phyloP scores from a whole-genome alignment of 2,329 filamentous ascomycete species.

The Fusarium nodosum region DNA sequence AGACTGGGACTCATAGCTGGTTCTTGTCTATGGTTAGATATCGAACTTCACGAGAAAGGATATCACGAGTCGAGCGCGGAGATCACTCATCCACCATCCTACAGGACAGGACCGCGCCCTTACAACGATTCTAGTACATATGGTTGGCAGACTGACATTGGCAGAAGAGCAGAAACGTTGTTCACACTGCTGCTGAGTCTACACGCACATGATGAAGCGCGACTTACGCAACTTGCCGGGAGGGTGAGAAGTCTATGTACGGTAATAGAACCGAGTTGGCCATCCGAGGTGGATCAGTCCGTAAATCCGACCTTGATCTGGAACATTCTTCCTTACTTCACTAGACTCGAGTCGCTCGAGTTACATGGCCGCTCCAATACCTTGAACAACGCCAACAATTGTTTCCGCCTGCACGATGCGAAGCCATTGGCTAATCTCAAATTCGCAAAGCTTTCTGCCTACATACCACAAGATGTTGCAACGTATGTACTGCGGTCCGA shows the following conservation, averaged over 20 bases:
- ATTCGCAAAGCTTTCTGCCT: conserved; percentile 30
- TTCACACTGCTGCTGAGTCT: conserved; percentile 4
- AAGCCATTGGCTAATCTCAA: conserved; percentile 3
- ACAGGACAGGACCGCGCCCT: neutral
- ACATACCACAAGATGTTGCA: conserved; percentile 16
- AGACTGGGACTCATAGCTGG: neutral
- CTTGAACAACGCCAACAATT: fast-evolving
- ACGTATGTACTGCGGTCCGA: conserved; percentile 23
- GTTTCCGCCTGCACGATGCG: neutral
- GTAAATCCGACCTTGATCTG: neutral
- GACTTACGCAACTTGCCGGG: neutral
- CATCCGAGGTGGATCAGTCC: fast-evolving
- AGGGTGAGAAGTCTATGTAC: conserved; percentile 32
- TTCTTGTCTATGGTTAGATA: conserved; percentile 20
- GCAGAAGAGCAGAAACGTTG: neutral
- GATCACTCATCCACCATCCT: conserved; percentile 12
- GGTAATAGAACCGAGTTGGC: conserved; percentile 8
- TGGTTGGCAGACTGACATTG: conserved; percentile 1
- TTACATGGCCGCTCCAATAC: neutral
- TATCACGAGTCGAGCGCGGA: conserved; percentile 36
- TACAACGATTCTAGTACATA: conserved; percentile 4
- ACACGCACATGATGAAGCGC: neutral
- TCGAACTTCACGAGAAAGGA: conserved; percentile 31
- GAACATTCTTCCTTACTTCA: conserved; percentile 30
- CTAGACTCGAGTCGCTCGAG: conserved; percentile 29